Evolutionary conservation across 345 rosid species (phyloP).

Genomic region (Populus deltoides): DNA sequence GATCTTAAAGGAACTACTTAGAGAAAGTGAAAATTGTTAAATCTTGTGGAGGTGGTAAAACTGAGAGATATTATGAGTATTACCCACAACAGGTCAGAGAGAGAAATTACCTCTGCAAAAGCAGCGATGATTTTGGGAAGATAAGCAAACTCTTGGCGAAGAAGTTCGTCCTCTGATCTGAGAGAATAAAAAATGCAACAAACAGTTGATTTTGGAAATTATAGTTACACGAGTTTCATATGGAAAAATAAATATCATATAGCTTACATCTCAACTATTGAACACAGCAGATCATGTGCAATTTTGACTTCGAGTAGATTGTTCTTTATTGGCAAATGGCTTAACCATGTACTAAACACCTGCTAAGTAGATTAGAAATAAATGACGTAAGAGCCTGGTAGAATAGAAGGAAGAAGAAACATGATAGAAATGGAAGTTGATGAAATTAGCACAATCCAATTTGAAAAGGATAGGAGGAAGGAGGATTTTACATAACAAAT

Average conservation of each 20-base stretch:
- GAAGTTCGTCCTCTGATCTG: not conserved
- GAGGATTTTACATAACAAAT: no score
- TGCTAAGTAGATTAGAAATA: not conserved
- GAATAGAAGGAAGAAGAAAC: not conserved
- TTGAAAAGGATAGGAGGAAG: no score
- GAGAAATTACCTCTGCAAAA: not conserved
- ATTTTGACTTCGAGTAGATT: not conserved
- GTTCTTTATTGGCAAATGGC: not conserved
- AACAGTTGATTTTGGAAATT: not conserved
- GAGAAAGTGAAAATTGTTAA: no score
- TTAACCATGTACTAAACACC: not conserved
- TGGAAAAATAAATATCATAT: not conserved
- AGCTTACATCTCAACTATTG: not conserved
- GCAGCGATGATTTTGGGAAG: not conserved
- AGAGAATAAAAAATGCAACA: no score
- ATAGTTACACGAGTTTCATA: not conserved
- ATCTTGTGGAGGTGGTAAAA: no score
- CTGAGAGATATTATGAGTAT: no score
- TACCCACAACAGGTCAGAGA: no score
- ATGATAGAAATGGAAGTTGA: no score
- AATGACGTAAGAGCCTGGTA: not conserved
- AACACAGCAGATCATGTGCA: not conserved
- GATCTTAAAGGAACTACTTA: no score
- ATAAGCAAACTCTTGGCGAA: not conserved
- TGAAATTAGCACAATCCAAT: no score